Evolutionary conservation across 2,329 filamentous ascomycete species (phyloP).

Genomic region (Fusarium buharicum): DNA sequence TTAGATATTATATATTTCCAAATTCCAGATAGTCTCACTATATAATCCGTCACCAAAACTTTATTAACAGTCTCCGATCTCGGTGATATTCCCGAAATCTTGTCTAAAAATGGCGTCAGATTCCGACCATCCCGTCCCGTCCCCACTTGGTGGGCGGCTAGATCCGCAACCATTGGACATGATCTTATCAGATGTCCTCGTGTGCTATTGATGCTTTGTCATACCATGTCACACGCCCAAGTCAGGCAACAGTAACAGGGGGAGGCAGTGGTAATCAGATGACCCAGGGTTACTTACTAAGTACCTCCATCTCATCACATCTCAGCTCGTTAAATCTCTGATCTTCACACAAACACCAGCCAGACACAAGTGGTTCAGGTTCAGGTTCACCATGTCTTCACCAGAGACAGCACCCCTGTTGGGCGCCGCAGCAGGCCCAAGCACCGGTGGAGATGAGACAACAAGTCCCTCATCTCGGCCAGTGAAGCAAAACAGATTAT

Average conservation of each 20-base stretch:
- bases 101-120: background rate
- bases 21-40: too few species aligned
- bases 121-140: background rate
- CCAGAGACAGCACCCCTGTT: slow-evolving; percentile 32
- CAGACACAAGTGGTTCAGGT: too few species aligned
- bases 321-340: background rate
- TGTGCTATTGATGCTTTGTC: slow-evolving; percentile 9
- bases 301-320: too few species aligned
- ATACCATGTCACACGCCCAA: slow-evolving; percentile 31
- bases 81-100: background rate
- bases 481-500: slow-evolving; percentile 21
- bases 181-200: slow-evolving; percentile 42
- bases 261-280: slow-evolving; percentile 11
- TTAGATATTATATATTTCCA: too few species aligned
- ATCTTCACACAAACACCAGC: background rate
- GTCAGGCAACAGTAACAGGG: slow-evolving; percentile 16
- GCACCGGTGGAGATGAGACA: background rate
- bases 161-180: slow-evolving; percentile 42
- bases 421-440: slow-evolving; percentile 3
- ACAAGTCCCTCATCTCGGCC: background rate
- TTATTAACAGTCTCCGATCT: background rate
- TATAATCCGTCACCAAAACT: too few species aligned
- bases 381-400: slow-evolving; percentile 13
- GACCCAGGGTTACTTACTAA: too few species aligned
- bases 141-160: slow-evolving; percentile 35